phyloP scores from a whole-genome alignment of 805 yeast genomes.

The Hanseniaspora lachancei region DNA sequence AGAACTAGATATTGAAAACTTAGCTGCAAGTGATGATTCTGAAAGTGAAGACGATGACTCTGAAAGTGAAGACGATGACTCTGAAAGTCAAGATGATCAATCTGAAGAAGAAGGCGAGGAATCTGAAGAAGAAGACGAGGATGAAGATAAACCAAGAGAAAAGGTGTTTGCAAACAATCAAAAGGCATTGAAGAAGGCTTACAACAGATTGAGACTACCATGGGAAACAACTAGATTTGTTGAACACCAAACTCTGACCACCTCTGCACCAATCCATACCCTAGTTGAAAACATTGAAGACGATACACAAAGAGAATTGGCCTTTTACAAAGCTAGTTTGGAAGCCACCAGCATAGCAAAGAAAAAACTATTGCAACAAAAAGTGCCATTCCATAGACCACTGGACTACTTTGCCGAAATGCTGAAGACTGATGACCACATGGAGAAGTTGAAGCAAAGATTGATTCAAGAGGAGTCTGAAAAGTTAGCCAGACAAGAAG shows the following conservation, averaged over 20 bases:
- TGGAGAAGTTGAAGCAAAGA: constrained; percentile 81
- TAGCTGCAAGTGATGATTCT: constrained; percentile 45
- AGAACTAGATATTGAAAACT: constrained; percentile 38
- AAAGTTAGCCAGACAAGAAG: constrained; percentile 84
- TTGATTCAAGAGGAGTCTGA: constrained; percentile 66
- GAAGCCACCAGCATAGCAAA: constrained; percentile 69
- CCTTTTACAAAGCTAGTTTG: constrained; percentile 88
- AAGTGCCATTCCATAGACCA: constrained; percentile 85
- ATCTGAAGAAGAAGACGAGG: constrained; percentile 85
- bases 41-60: constrained; percentile 27
- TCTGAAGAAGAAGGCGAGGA: constrained; percentile 46
- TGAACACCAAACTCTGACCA: constrained; percentile 68
- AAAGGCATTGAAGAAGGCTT: constrained; percentile 63
- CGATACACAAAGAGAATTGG: constrained; percentile 89
- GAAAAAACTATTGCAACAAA: constrained; percentile 47
- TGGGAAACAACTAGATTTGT: constrained; percentile 55
- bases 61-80: constrained; percentile 29
- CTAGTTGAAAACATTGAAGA: constrained; percentile 79
- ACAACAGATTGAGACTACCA: constrained; percentile 50
- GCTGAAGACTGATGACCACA: constrained; percentile 95
- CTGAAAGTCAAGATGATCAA: constrained; percentile 27
- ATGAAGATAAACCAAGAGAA: constrained; percentile 85
- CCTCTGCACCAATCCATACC: constrained; percentile 46
- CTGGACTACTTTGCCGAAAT: constrained; percentile 94
- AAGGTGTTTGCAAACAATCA: constrained; percentile 77